A percentile compares a stretch with the other conserved stretches of the same genome.
phyloP scores from a whole-genome alignment of 1,139 yeast genomes.

The Barnettozyma hawaiiensis region DNA sequence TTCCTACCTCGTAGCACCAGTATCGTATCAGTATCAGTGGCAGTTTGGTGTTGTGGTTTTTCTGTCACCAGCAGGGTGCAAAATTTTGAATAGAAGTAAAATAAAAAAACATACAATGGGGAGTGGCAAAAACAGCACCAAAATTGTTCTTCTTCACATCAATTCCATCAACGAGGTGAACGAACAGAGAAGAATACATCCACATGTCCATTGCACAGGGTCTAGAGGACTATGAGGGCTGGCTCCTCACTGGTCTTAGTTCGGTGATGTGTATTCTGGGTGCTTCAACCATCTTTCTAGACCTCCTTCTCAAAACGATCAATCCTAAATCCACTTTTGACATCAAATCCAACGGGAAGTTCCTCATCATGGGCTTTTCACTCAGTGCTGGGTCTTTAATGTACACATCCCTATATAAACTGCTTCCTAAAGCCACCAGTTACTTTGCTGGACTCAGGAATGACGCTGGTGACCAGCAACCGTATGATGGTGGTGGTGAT shows the following conservation, averaged over 20 bases:
- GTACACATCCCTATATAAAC: conserved; percentile 67
- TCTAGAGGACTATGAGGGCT: conserved; percentile 38
- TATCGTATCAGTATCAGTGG: background rate
- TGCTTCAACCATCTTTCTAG: conserved; percentile 48
- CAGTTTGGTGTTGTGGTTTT: background rate
- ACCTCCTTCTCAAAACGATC: conserved; percentile 37
- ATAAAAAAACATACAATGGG: background rate
- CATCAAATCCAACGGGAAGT: conserved; percentile 52
- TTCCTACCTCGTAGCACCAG: too few species aligned
- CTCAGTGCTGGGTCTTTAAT: conserved; percentile 74
- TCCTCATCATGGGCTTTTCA: conserved; percentile 60
- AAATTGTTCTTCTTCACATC: too few species aligned
- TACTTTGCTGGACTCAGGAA: conserved; percentile 29
- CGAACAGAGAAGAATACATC: background rate
- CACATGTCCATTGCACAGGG: background rate
- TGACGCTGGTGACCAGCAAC: conserved; percentile 22
- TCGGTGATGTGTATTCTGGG: conserved; percentile 58
- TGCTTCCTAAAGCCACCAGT: conserved; percentile 59
- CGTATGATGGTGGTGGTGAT: conserved; percentile 4
- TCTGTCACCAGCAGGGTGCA: background rate
- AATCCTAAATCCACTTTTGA: conserved; percentile 46
- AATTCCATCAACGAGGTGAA: background rate
- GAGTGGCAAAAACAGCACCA: background rate
- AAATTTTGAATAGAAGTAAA: background rate
- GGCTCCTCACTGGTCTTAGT: conserved; percentile 51